Evolutionary conservation across 2,329 filamentous ascomycete species (phyloP), one percentile per base, ranked within the genome.

Genomic region (Botrytis galanthina): DNA sequence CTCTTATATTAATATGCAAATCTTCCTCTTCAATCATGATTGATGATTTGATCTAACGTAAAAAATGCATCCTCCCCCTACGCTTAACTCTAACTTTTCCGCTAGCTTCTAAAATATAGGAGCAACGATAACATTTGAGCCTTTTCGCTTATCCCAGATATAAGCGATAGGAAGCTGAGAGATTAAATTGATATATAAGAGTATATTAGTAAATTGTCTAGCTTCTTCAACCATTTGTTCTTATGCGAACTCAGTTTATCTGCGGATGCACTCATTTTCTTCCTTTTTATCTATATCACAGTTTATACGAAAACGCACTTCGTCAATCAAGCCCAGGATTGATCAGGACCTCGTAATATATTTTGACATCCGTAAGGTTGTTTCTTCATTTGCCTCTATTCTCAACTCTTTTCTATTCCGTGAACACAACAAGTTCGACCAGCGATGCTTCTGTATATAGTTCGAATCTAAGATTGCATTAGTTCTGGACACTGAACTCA

Each of bases 331-430:
- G 14, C 12, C 12, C 0, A n/a, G 26, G 0, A 6, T 6, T 16
- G 4, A 8, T 9, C 0, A n/a, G 0, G 1, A 16, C 12, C 0
- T 5, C 5, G 5, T 54, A n/a, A 16, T 1, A 7, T 7, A 54
- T n/a, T 5, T 5, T 51, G 5, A 54, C 2, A n/a, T 51, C 9
- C 26, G 5, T 54, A 6, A 54, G 16, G 5, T n/a, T 16, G 4
- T 16, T n/a, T 54, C 26, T 26, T 12, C 0, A 5, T 54, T 54
- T 54, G 5, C 26, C 26, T n/a, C 48, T 54, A n/a, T n/a, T 16
- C 48, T 16, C 26, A 7, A 54, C 2, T n/a, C 48, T 14, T 16
- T 51, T 6, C 26, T 54, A n/a, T 54, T 16, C 16, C 12, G 1
- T 54, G 12, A n/a, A n/a, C 26, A 54, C 7, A 2, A 0, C 10